Percentiles rank a stretch among this genome's conserved stretches.
phyloP scores from a whole-genome alignment of 345 rosid species.

The Pugionium cornutum region DNA sequence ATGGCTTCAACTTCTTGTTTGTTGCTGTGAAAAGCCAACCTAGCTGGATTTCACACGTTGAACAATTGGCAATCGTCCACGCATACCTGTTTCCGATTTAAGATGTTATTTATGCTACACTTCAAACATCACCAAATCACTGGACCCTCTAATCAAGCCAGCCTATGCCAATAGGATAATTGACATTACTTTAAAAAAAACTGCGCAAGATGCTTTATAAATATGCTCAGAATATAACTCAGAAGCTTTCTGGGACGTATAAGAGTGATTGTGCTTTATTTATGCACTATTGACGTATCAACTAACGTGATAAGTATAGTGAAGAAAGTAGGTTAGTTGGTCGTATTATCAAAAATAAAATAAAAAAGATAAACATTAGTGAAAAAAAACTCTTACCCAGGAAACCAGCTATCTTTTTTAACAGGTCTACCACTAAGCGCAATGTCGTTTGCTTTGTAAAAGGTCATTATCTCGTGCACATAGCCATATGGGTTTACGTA shows the following conservation, averaged over 20 bases:
- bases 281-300: constrained; percentile 8
- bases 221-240: background rate
- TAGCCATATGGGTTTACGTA: constrained; percentile 73
- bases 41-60: constrained; percentile 57
- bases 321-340: background rate
- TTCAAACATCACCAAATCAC: background rate
- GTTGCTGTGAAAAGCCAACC: constrained; percentile 94
- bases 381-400: constrained; percentile 64
- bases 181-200: too few species aligned
- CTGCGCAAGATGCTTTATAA: constrained; percentile 1
- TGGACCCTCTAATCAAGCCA: constrained; percentile 2
- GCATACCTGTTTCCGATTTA: constrained; percentile 64
- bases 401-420: constrained; percentile 92
- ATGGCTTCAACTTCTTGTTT: constrained; percentile 67
- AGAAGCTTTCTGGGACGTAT: background rate
- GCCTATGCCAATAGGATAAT: background rate
- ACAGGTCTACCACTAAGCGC: constrained; percentile 50
- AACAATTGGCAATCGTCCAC: constrained; percentile 68
- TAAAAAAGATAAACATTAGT: background rate
- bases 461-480: constrained; percentile 86
- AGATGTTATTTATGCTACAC: constrained; percentile 5
- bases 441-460: constrained; percentile 65
- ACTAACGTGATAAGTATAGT: background rate
- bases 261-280: background rate
- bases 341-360: background rate